Evolutionary conservation across 345 rosid species (phyloP), one percentile per base, ranked within the genome.

Genomic region (Populus alba): DNA sequence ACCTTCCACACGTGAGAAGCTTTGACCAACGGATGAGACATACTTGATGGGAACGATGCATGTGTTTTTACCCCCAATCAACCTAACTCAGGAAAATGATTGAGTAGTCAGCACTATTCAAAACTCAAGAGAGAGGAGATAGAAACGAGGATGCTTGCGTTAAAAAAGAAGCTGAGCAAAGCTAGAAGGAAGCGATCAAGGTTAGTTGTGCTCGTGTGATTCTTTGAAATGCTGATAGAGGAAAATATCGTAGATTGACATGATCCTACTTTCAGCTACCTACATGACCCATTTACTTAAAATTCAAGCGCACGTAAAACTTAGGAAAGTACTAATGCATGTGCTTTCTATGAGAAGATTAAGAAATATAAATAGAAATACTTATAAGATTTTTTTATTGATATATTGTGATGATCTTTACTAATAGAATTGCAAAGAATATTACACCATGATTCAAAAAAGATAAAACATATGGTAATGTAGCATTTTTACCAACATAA

Each of bases 21-120:
- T 83, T 86, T 83, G 88, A 87, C 90, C 74, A 53, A 39, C 80
- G 43, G 88, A 80, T 85, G 79, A 81, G 61, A 80, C 72, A 35
- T 8, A 29, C 9, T 5, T 45, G 17, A 10, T 3, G 27, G 33
- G 47, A 35, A 45, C 1, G 75, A 69, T 67, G 81, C 83, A 81
- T 76, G 82, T 69, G 81, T 75, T 39, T 39, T 49, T 15, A 25
- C 61, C 71, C 65, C 37, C 45, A 11, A 73, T 53, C 83, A 79
- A 76, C 86, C 83, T 59, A 3, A n/a, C 23, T 11, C 65, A 9
- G 3, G 25, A 57, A n/a, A 57, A 57, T n/a, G 63, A 57, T 9
- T 3, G 13, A n/a, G 12, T 8, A 7, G 9, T 8, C 62, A 57
- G 9, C 10, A n/a, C 12, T 1, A n/a, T 13, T 10, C 29, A 18